phyloP scores from a whole-genome alignment of 805 yeast genomes.

The Komagataella kurtzmanii region DNA sequence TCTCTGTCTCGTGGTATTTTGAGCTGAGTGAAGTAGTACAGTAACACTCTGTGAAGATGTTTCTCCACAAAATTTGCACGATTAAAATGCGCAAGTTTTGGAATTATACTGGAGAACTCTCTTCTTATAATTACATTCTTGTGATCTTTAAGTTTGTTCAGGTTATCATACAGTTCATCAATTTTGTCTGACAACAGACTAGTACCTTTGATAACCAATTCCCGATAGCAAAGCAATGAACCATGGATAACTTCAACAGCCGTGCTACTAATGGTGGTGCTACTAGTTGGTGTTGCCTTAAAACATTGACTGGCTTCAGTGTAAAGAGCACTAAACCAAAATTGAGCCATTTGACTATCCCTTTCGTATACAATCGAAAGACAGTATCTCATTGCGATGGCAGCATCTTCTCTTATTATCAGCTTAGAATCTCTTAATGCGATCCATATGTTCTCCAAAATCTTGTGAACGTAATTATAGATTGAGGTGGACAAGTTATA shows the following conservation, averaged over 20 bases:
- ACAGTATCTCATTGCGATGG: constrained; percentile 66
- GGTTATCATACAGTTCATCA: constrained; percentile 64
- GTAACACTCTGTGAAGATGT: constrained; percentile 68
- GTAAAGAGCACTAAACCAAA: constrained; percentile 58
- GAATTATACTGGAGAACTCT: constrained; percentile 76
- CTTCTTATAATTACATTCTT: constrained; percentile 63
- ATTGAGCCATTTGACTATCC: constrained; percentile 53
- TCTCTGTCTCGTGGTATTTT: constrained; percentile 61
- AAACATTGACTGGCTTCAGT: constrained; percentile 18
- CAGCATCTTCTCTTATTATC: constrained; percentile 71
- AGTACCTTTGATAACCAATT: constrained; percentile 60
- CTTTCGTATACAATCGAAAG: constrained; percentile 68
- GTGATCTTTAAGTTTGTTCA: constrained; percentile 65
- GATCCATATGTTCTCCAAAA: constrained; percentile 75
- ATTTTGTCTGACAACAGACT: constrained; percentile 58
- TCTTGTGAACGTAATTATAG: constrained; percentile 63
- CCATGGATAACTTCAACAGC: constrained; percentile 73
- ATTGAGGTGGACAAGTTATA: constrained; percentile 76
- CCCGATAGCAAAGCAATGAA: constrained; percentile 68
- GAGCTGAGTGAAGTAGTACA: constrained; percentile 65
- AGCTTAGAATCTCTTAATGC: constrained; percentile 73
- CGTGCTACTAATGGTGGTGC: constrained; percentile 7
- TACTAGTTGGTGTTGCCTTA: constrained; percentile 4
- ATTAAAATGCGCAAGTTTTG: constrained; percentile 70
- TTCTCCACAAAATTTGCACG: constrained; percentile 63